These are phyloP conservation scores for Casuarina glauca DNA, from an alignment of 306 rosid genomes.

Conservation along the genomic window DNA sequence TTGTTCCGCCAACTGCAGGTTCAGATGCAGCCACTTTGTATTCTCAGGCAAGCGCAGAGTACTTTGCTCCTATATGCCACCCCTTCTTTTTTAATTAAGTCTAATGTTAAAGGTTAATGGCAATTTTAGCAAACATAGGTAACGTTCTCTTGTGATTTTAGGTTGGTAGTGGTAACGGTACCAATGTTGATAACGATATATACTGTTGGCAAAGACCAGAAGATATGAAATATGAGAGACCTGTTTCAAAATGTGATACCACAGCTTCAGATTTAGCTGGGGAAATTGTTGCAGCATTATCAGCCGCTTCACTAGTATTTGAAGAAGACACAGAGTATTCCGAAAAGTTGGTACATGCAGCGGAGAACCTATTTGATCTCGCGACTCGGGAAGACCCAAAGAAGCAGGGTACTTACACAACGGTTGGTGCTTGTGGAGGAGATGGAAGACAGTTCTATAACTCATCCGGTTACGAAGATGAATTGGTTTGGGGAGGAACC, in stretches of 20 bases:
- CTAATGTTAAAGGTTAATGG: background rate
- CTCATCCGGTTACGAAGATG: constrained; percentile 66
- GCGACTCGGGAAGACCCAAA: constrained; percentile 39
- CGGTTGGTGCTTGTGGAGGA: constrained; percentile 59
- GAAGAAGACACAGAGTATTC: constrained; percentile 55
- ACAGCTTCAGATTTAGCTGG: constrained; percentile 78
- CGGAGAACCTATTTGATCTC: constrained; percentile 44
- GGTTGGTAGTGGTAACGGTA: constrained; percentile 65
- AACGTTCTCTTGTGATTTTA: constrained; percentile 23
- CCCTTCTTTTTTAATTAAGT: background rate
- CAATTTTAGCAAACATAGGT: background rate
- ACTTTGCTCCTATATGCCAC: background rate
- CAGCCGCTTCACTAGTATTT: constrained; percentile 73
- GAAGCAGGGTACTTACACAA: constrained; percentile 62
- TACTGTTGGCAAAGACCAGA: constrained; percentile 85
- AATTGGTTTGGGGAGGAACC: constrained; percentile 82
- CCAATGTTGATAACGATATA: constrained; percentile 40
- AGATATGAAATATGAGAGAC: constrained; percentile 60
- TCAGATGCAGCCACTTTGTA: constrained; percentile 45
- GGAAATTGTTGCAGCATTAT: constrained; percentile 75
- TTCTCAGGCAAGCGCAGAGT: constrained; percentile 60
- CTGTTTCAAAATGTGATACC: constrained; percentile 56
- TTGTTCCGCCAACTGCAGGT: constrained; percentile 44
- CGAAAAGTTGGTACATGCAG: constrained; percentile 42
- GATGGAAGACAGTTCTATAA: constrained; percentile 57